Base-by-base conservation (phyloP, 176 grass and related monocot genomes). In the Pharus latifolius region DNA sequence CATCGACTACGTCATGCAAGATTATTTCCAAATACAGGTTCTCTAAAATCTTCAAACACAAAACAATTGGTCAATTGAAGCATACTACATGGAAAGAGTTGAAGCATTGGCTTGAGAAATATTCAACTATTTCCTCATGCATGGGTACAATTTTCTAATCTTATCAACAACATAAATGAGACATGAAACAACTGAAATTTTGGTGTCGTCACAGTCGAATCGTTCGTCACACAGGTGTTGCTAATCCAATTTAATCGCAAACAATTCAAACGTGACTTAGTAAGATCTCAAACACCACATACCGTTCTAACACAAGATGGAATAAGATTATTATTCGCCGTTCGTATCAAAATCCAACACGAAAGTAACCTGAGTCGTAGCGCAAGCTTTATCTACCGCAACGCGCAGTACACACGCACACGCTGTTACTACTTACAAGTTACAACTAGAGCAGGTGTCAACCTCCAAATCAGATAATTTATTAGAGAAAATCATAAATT, bases 1-100 rank as follows among this genome's bases (percentile, higher is more conserved):
- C 25, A 31, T 33, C 3, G 74, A 78, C 67, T 52, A 73, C 82
- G 75, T 84, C 75, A 67, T 0, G 26, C 10, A 40, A 44, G 75
- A 65, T 32, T 11, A 16, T 13, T 10, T 12, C 57, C 38, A 4
- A 29, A 43, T 25, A 28, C 51, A 43, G 7, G n/a, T 27, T 43
- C 56, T 67, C 11, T 15, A 60, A 72, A 72, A 16, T 1, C 72
- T 84, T 59, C 60, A 67, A 52, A 9, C 28, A 18, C 0, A 13
- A 53, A 29, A 26, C 31, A 28, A 7, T 27, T 14, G 68, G 82
- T 85, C 82, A 79, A 67, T 6, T 0, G 53, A 51, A 42, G 35
- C 74, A 25, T 40, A 58, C 57, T 63, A 12, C 29, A 29, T 67
- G 31, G 17, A 67, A 24, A 17, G 62, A n/a, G 42, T 31, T 51